Percentiles rank a stretch among this genome's conserved stretches.
Conservation (phyloP, 1,284 basidiomycete species). For the Sparassis latifolia region DNA sequence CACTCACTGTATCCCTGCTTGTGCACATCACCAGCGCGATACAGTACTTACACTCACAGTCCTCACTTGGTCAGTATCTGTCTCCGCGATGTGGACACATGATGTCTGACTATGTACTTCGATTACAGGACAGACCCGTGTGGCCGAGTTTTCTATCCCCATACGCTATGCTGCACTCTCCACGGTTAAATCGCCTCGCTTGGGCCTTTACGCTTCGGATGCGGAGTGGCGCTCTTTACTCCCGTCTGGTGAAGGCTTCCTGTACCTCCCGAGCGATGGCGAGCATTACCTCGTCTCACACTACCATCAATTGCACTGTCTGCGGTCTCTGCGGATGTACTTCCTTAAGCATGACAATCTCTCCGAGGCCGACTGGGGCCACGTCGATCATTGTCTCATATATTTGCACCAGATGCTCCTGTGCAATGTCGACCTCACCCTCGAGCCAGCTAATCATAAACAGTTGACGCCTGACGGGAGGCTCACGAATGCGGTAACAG, state of each 20-base stretch:
- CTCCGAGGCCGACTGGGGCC: conserved; percentile 6
- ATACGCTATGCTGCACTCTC: neutral
- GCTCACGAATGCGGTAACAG: neutral
- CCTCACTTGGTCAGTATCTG: neutral
- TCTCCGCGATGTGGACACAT: neutral
- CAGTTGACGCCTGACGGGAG: neutral
- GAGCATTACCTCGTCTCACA: conserved; percentile 23
- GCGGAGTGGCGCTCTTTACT: neutral
- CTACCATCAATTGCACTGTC: conserved; percentile 28
- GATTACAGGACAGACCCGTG: neutral
- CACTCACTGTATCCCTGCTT: neutral
- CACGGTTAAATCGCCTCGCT: neutral
- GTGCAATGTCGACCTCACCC: conserved; percentile 22
- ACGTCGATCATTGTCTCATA: conserved; percentile 24
- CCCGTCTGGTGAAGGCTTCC: neutral
- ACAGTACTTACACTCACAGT: neutral
- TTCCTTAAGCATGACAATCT: conserved; percentile 14
- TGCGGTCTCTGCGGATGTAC: conserved; percentile 18
- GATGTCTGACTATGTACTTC: neutral
- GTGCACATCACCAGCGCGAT: neutral
- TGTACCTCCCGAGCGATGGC: conserved; percentile 4
- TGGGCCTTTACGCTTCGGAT: neutral
- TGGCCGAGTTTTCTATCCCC: neutral
- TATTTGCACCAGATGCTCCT: conserved; percentile 24
- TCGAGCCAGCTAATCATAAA: conserved; percentile 13